Evolutionary conservation across 2,329 filamentous ascomycete species (phyloP), one percentile per base, ranked within the genome.

Genomic region (Ophiostoma sp.): DNA sequence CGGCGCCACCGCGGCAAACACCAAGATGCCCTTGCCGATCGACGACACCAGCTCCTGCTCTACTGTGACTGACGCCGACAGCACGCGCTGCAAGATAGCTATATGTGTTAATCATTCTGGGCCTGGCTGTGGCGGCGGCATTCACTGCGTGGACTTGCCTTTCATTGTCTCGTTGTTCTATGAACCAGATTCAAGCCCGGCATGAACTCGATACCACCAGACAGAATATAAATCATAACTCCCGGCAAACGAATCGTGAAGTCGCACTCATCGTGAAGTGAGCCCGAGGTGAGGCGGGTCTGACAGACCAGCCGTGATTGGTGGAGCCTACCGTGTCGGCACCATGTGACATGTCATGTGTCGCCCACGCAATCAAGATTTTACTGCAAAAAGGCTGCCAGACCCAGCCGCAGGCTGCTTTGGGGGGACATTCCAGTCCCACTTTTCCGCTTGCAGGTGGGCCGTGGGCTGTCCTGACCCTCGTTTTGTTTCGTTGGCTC

Each of bases 51-150:
- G 81, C 76, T 96, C 85, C 75, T 92, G 90, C 76, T 99, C 93
- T 66, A 99, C 94, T 1, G 93, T 95, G 74, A 99, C 95, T 7
- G 94, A 97, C 70, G 94, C 94, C 60, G 93, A 98, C 70, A 97
- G 87, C 66, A 99, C 95, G 72, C 95, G 87, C 79, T 99, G 95
- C 67, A 98, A 81, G 70, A 99, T 91, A 67, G 93, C 95, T 97
- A 75, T 67, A 11, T 9, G 5, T 64, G 41, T 12, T 14, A 11
- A 12, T 27, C 36, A 2, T 42, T 18, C 42, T 44, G 42, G 6
- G 42, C 42, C 42, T 44, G 42, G 42, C 42, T 44, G 11, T 3
- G 42, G 27, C 27, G 27, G 27, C 27, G 27, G 27, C 27, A 27
- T 27, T 27, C 27, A 27, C 42, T 2, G 11, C 11, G 42, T 44